phyloP scores from a whole-genome alignment of 306 rosid genomes.

The Arachis hypogaea region DNA sequence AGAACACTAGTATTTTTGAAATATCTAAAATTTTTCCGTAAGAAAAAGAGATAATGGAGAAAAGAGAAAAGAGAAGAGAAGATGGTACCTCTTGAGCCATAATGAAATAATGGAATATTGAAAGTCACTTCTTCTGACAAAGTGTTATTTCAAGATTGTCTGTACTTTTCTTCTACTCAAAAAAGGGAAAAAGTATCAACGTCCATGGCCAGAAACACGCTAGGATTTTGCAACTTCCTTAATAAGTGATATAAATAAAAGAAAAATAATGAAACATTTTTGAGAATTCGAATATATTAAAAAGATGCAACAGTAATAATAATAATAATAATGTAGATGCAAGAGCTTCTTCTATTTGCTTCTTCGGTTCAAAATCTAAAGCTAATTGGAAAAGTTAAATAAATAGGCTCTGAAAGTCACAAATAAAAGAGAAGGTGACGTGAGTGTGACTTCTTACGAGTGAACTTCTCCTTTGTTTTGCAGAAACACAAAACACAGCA shows the following conservation, averaged over 20 bases:
- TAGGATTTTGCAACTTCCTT: too few relatives aligned
- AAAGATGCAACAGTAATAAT: too few relatives aligned
- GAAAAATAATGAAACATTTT: too few relatives aligned
- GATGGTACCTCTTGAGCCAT: conserved; percentile 67
- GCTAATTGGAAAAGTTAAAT: background rate
- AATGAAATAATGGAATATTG: conserved; percentile 34
- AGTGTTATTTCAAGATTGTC: conserved; percentile 42
- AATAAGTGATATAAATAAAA: too few relatives aligned
- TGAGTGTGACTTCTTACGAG: conserved; percentile 46
- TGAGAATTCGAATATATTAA: too few relatives aligned
- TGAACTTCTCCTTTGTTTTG: background rate
- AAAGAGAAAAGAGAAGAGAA: background rate
- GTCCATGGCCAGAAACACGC: too few relatives aligned
- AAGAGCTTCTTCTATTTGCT: background rate
- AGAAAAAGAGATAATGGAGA: background rate
- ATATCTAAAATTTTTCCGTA: background rate
- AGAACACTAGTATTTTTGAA: too few relatives aligned
- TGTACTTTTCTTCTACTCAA: conserved; percentile 8
- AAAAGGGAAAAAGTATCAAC: background rate
- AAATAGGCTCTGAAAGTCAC: conserved; percentile 30
- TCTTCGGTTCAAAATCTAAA: background rate
- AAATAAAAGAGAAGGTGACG: conserved; percentile 20
- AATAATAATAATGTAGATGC: background rate
- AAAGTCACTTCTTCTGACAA: conserved; percentile 44
- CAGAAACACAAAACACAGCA: conserved; percentile 17